Evolutionary conservation across 1,284 basidiomycete genomes (phyloP).

Genomic region (Thelephora terrestris): DNA sequence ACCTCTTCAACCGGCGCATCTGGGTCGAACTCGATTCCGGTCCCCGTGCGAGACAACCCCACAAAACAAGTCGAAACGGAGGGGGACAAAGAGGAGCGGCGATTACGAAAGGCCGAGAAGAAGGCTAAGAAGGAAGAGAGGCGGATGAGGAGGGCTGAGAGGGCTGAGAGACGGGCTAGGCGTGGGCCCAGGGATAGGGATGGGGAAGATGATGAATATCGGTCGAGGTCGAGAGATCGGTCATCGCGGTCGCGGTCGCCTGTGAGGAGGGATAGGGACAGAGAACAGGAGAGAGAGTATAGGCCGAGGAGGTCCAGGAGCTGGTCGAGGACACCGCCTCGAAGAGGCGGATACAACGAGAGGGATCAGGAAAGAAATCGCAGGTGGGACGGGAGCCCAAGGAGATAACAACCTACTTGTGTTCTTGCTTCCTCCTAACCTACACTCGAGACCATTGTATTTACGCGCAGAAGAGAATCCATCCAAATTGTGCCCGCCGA

Average conservation of each 20-base stretch:
- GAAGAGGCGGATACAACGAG: background rate
- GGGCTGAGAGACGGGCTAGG: slow-evolving; percentile 31
- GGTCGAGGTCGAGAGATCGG: background rate
- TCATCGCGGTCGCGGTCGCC: slow-evolving; percentile 2
- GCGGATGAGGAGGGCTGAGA: slow-evolving; percentile 29
- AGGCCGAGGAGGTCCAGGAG: background rate
- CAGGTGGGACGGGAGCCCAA: slow-evolving; percentile 35
- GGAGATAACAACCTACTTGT: too few species aligned
- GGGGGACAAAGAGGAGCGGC: slow-evolving; percentile 46
- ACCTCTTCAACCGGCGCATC: slow-evolving; percentile 25
- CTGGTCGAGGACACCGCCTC: slow-evolving; percentile 12
- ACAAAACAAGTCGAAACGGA: slow-evolving; percentile 17
- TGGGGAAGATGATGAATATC: slow-evolving; percentile 7
- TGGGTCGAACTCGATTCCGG: slow-evolving; percentile 21
- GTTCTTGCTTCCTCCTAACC: too few species aligned
- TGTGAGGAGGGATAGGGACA: slow-evolving; percentile 4
- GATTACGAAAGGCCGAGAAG: slow-evolving; percentile 45
- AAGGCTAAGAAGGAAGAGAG: slow-evolving; percentile 41
- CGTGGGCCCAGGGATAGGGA: slow-evolving; percentile 16
- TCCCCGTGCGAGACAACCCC: background rate
- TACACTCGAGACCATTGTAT: too few species aligned
- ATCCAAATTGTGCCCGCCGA: too few species aligned
- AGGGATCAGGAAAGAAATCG: slow-evolving; percentile 33
- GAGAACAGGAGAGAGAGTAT: background rate
- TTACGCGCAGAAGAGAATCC: too few species aligned